phyloP scores from a whole-genome alignment of 2,329 filamentous ascomycete species.

The Paraphaeosphaeria minitans region DNA sequence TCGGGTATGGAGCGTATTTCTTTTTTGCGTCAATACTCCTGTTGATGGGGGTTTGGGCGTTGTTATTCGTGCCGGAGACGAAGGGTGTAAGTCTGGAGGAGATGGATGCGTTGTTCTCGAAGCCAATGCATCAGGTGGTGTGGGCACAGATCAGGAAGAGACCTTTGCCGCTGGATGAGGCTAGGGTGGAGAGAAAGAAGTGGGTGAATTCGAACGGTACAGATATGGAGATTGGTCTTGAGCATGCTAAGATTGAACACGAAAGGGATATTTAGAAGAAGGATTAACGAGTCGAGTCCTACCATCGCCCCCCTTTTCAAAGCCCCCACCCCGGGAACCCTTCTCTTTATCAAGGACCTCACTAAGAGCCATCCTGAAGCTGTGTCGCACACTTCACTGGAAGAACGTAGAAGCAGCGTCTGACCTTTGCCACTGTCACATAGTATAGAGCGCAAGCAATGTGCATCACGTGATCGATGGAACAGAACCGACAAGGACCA shows the following conservation, averaged over 20 bases:
- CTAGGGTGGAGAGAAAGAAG: slow-evolving; percentile 23
- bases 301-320: too few relatives aligned
- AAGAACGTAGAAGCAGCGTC: too few relatives aligned
- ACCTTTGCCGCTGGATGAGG: slow-evolving; percentile 20
- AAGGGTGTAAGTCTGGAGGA: slow-evolving; percentile 40
- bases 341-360: too few relatives aligned
- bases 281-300: too few relatives aligned
- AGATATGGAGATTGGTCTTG: slow-evolving; percentile 27
- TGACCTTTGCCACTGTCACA: too few relatives aligned
- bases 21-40: slow-evolving; percentile 44
- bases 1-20: slow-evolving; percentile 48
- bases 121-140: slow-evolving; percentile 36
- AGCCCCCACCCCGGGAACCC: too few relatives aligned
- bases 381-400: too few relatives aligned
- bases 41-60: slow-evolving; percentile 39
- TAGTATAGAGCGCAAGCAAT: too few relatives aligned
- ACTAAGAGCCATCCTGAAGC: too few relatives aligned
- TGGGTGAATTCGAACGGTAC: slow-evolving; percentile 14
- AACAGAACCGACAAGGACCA: too few relatives aligned
- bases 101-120: slow-evolving; percentile 39
- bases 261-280: not conserved
- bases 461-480: too few relatives aligned
- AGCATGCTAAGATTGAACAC: slow-evolving; percentile 23
- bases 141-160: slow-evolving; percentile 36
- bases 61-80: slow-evolving; percentile 42